Evolutionary conservation across 2,329 filamentous ascomycete species (phyloP).

Genomic region (Cladosporium sp.): DNA sequence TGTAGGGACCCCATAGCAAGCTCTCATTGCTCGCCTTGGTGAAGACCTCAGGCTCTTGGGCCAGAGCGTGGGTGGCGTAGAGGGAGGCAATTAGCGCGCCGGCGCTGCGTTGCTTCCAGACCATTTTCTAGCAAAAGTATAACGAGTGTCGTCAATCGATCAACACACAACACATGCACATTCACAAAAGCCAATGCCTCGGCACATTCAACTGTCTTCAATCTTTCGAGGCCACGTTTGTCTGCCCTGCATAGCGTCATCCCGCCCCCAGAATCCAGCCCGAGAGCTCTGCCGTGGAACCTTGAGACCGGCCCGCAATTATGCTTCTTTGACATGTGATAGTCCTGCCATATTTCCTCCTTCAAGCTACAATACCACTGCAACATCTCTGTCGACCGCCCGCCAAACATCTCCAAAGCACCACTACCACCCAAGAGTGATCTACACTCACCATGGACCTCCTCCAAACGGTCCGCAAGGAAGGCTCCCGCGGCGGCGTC

Average conservation of each 20-base stretch:
- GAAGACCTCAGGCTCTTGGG: constrained; percentile 31
- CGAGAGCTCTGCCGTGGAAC: constrained; percentile 1
- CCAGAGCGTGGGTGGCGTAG: constrained; percentile 25
- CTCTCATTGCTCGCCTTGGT: constrained; percentile 69
- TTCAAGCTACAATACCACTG: not conserved
- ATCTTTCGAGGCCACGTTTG: constrained; percentile 17
- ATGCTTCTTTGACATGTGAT: constrained; percentile 12
- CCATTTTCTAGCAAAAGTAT: constrained; percentile 17
- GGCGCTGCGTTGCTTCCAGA: constrained; percentile 28
- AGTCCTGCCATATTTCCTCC: not conserved
- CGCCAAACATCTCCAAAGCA: not conserved
- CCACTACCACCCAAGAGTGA: too few species aligned
- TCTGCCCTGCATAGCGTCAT: constrained; percentile 9
- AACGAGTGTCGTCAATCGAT: not conserved
- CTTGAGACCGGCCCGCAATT: not conserved
- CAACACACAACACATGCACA: not conserved
- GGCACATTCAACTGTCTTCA: not conserved
- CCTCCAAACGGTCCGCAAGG: constrained; percentile 88
- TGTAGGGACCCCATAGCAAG: constrained; percentile 93
- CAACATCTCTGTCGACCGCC: not conserved
- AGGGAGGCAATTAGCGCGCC: constrained; percentile 27
- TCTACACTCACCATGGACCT: constrained; percentile 71
- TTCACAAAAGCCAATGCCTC: constrained; percentile 10
- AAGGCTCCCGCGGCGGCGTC: constrained; percentile 81
- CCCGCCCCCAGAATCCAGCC: not conserved